These are phyloP conservation scores for Suillus placidus DNA, from an alignment of 768 basidiomycete species.

Conservation along the genomic window DNA sequence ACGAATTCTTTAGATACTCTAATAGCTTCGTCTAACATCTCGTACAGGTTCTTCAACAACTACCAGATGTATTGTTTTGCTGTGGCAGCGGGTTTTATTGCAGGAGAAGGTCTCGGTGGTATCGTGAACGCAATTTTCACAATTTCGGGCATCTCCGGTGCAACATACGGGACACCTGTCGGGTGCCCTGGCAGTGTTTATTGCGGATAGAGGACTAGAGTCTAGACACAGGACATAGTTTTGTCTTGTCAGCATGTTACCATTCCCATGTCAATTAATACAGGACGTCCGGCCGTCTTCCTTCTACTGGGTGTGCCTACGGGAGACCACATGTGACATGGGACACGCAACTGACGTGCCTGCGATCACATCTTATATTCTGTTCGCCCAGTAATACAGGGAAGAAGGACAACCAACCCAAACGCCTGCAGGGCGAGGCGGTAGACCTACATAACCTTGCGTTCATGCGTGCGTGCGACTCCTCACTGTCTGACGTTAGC, in stretches of 20 bases:
- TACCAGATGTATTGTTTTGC: constrained; percentile 34
- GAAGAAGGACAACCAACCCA: too few relatives aligned
- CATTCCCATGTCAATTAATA: neutral
- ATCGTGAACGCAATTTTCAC: constrained; percentile 32
- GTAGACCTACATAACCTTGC: too few relatives aligned
- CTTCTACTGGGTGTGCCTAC: neutral
- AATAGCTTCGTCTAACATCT: neutral
- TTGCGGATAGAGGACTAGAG: constrained; percentile 21
- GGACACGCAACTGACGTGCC: neutral
- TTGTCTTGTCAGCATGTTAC: neutral
- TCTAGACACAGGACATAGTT: neutral
- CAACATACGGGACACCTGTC: constrained; percentile 24
- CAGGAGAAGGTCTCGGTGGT: constrained; percentile 40
- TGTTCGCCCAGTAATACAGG: too few relatives aligned
- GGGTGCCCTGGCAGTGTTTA: constrained; percentile 27
- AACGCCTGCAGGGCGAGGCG: too few relatives aligned
- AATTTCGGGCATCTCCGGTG: constrained; percentile 29
- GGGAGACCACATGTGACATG: neutral
- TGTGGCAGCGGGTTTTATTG: constrained; percentile 39
- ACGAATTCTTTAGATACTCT: neutral
- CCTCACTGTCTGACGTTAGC: too few relatives aligned
- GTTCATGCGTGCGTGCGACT: too few relatives aligned
- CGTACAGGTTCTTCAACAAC: constrained; percentile 10
- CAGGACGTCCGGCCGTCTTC: neutral
- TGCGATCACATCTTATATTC: neutral